Conservation (phyloP, 345 rosid genomes). For the Rhodomyrtus tomentosa region DNA sequence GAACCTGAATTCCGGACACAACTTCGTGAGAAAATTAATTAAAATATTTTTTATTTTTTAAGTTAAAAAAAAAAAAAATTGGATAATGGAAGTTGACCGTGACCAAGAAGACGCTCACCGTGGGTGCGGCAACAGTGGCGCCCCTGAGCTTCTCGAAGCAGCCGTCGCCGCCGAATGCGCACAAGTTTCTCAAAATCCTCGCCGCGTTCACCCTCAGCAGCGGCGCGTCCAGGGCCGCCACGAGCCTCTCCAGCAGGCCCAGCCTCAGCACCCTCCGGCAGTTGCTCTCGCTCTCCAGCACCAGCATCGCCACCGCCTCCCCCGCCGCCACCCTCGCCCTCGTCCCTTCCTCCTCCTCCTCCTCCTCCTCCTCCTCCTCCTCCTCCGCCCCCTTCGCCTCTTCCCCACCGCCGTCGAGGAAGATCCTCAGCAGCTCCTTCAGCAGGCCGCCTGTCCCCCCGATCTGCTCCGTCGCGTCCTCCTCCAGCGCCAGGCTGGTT, state of each 20-base stretch:
- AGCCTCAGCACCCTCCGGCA: constrained; percentile 59
- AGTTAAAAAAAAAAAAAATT: too few species aligned
- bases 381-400: constrained; percentile 14
- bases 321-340: constrained; percentile 66
- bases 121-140: constrained; percentile 49
- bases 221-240: constrained; percentile 40
- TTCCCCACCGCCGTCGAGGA: constrained; percentile 26
- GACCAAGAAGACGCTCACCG: constrained; percentile 16
- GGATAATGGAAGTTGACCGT: background rate
- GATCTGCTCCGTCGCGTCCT: constrained; percentile 61
- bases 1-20: constrained; percentile 29
- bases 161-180: constrained; percentile 34
- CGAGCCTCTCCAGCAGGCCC: constrained; percentile 32
- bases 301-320: constrained; percentile 82
- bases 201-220: constrained; percentile 58
- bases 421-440: constrained; percentile 66
- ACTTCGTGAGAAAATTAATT: background rate
- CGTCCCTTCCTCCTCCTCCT: constrained; percentile 16
- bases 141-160: constrained; percentile 43
- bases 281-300: constrained; percentile 60
- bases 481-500: constrained; percentile 62
- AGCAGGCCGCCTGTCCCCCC: constrained; percentile 82
- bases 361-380: constrained; percentile 9
- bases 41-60: background rate
- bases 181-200: constrained; percentile 64